Conservation (phyloP, 164 flowering plant species). For the Umbellularia californica region DNA sequence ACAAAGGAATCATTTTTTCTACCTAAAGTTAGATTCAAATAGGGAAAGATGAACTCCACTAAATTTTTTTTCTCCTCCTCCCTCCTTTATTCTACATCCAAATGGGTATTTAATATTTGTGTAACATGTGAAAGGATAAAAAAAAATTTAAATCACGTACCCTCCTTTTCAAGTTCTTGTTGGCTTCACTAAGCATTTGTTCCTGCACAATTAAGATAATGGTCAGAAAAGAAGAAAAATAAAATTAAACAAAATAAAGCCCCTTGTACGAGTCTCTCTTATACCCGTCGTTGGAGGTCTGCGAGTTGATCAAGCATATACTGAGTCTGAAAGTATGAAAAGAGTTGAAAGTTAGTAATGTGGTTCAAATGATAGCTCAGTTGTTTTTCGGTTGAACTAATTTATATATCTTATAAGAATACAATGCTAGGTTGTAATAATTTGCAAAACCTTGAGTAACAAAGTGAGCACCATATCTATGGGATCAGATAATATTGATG, state of each 20-base stretch:
- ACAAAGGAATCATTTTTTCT: too few relatives aligned
- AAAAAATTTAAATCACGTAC: constrained; percentile 26
- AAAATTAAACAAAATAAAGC: not conserved
- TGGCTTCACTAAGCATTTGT: constrained; percentile 74
- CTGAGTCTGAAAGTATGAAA: constrained; percentile 53
- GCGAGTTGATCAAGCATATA: constrained; percentile 78
- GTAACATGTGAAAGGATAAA: not conserved
- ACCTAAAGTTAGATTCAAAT: too few relatives aligned
- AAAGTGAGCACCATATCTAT: too few relatives aligned
- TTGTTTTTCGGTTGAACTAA: too few relatives aligned
- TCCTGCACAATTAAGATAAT: constrained; percentile 42
- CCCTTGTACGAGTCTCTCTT: not conserved
- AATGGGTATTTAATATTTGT: too few relatives aligned
- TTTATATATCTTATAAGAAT: too few relatives aligned
- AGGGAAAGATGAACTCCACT: too few relatives aligned
- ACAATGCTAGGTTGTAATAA: too few relatives aligned
- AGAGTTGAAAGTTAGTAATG: not conserved
- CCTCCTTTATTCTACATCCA: too few relatives aligned
- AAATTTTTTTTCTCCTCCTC: too few relatives aligned
- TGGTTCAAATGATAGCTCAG: not conserved
- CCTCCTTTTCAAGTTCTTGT: constrained; percentile 64
- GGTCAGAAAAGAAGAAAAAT: not conserved
- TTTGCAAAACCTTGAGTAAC: too few relatives aligned
- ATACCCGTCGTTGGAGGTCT: constrained; percentile 77
- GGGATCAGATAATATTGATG: too few relatives aligned